Evolutionary conservation across 2,329 filamentous ascomycete species (phyloP).

Genomic region (Alternaria brassicicola): DNA sequence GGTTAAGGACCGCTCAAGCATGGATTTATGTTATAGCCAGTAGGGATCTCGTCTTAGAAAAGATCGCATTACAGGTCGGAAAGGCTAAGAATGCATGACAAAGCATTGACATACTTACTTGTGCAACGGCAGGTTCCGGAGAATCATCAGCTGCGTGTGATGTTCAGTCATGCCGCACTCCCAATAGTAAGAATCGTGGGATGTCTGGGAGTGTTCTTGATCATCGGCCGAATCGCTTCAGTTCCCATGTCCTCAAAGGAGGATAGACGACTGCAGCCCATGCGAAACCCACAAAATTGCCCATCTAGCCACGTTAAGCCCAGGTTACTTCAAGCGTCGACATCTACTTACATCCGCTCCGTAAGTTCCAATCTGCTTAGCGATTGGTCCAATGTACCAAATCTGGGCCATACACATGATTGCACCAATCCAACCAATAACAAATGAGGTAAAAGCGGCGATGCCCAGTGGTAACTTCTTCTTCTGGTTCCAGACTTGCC

Average conservation of each 20-base stretch:
- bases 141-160: background rate
- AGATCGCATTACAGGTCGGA: background rate
- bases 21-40: background rate
- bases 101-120: background rate
- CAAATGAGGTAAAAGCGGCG: constrained; percentile 66
- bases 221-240: constrained; percentile 57
- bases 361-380: constrained; percentile 61
- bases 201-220: background rate
- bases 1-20: background rate
- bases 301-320: constrained; percentile 51
- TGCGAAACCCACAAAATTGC: constrained; percentile 65
- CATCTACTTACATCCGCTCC: constrained; percentile 60
- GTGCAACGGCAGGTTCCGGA: background rate
- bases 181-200: background rate
- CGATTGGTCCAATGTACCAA: constrained; percentile 71
- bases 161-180: background rate
- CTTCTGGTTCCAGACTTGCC: constrained; percentile 65
- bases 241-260: constrained; percentile 59
- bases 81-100: background rate
- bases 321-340: background rate
- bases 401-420: constrained; percentile 72
- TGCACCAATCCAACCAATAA: constrained; percentile 69
- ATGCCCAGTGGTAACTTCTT: constrained; percentile 66
- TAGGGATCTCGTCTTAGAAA: background rate
- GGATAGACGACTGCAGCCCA: constrained; percentile 65